Evolutionary conservation across 169 alveolate genomes (phyloP).

Genomic region (Plasmodium cynomolgi): DNA sequence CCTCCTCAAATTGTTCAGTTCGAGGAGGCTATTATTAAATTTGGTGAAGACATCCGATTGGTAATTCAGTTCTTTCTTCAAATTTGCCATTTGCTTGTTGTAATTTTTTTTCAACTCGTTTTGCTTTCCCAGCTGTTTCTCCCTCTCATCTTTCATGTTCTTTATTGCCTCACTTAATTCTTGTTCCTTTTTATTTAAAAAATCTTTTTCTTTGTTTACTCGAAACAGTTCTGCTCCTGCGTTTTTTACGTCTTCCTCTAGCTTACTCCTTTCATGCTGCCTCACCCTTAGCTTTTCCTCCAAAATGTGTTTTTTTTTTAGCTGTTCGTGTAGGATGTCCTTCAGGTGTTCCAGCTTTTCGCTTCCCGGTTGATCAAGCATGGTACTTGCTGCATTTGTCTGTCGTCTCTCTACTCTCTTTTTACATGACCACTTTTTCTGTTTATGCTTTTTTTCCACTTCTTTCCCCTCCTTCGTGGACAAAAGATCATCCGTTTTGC

Average conservation of each 20-base stretch:
- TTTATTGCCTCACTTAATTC: conserved; percentile 10
- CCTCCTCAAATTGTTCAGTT: conserved; percentile 34
- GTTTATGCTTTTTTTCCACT: neutral
- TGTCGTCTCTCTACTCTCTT: neutral
- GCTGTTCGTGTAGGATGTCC: conserved; percentile 35
- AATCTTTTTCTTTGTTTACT: conserved; percentile 52
- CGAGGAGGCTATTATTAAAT: conserved; percentile 55
- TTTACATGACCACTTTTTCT: neutral
- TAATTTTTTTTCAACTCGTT: conserved; percentile 1
- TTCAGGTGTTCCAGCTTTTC: conserved; percentile 8
- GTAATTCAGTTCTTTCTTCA: conserved; percentile 46
- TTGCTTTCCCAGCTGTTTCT: conserved; percentile 14
- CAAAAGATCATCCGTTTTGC: neutral
- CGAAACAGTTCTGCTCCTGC: conserved; percentile 35
- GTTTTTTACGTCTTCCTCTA: conserved; percentile 42
- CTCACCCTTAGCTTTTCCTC: conserved; percentile 29
- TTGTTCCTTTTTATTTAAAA: conserved; percentile 35
- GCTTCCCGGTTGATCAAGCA: neutral
- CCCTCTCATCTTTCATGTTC: neutral
- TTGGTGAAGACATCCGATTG: conserved; percentile 34
- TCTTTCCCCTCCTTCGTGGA: neutral
- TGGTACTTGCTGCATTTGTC: neutral
- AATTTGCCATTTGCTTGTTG: neutral
- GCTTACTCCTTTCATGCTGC: conserved; percentile 14
- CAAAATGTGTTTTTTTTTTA: conserved; percentile 6